Evolutionary conservation across 192 early-diverging fungal species (phyloP), one percentile per base, ranked within the genome.

Genomic region (Dispira parvispora): DNA sequence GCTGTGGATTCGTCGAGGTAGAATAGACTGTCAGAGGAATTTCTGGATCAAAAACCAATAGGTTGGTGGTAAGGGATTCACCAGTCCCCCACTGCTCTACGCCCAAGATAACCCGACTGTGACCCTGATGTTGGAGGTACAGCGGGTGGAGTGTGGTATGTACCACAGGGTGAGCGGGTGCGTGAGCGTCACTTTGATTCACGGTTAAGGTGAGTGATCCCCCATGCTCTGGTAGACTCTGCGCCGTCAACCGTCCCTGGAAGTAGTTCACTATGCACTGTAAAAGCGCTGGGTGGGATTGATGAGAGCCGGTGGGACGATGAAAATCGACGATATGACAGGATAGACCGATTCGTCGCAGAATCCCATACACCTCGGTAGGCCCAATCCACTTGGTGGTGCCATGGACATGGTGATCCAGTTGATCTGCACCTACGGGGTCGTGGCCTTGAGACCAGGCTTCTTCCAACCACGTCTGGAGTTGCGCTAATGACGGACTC

Each of bases 361-460:
- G 62, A 5, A 86, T 68, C 0, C 77, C 76, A 64, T 82, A 84
- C 0, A 79, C 78, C 61, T 88, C 86, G 0, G 84, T 84, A 0
- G 86, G 78, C 0, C 86, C 84, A 63, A 88, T 86, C 86, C 86
- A 88, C 62, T 81, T 84, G 10, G 70, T 52, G 8, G 83, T 82
- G 20, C 71, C 77, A 21, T 70, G 52, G 2, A 85, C 78, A 9
- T 68, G 71, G 63, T 80, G 71, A 8, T 62, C 63, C 11, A 86
- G 66, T 54, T 86, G 83, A 18, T 43, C 43, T 2, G 79, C 79
- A 3, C 84, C 86, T 11, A 68, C 61, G 0, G 64, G 61, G 66
- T 88, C 86, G 53, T 75, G 85, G 1, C 83, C 82, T 52, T 78
- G 76, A 9, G 63, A 50, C 82, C 81, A 82, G 20, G 81, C 78